These are phyloP conservation scores for Penicillium sp. DNA, from an alignment of 2,329 filamentous ascomycete species.

Conservation along the genomic window DNA sequence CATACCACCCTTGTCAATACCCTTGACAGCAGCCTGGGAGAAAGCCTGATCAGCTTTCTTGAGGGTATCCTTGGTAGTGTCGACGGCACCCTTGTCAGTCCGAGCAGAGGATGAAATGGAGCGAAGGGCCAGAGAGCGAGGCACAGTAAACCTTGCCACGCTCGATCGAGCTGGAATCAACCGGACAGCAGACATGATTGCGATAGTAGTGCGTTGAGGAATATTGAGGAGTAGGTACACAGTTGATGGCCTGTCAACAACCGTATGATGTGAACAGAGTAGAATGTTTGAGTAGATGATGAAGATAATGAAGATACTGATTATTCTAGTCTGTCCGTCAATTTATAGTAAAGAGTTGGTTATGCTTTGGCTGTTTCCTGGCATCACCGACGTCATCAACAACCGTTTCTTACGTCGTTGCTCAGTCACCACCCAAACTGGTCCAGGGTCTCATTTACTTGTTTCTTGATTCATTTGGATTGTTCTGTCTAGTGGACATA, in stretches of 20 bases:
- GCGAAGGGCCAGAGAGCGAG: conserved; percentile 16
- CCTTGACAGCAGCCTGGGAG: conserved; percentile 53
- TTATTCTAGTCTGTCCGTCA: too few species aligned
- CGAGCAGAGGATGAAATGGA: conserved; percentile 50
- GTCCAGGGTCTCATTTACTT: neutral
- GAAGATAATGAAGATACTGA: too few species aligned
- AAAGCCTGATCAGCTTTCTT: conserved; percentile 54
- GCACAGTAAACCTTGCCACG: conserved; percentile 12
- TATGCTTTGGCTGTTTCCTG: conserved; percentile 6
- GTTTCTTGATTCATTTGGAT: neutral
- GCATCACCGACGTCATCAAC: conserved; percentile 18
- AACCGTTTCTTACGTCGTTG: conserved; percentile 26
- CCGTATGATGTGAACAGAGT: too few species aligned
- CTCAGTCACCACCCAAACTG: conserved; percentile 16
- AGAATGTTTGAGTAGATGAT: too few species aligned
- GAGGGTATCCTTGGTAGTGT: conserved; percentile 53
- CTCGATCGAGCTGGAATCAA: conserved; percentile 24
- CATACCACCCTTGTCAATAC: conserved; percentile 59
- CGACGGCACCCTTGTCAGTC: conserved; percentile 48
- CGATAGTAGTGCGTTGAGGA: neutral
- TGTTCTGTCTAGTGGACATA: neutral
- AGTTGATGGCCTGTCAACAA: too few species aligned
- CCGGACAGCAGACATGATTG: conserved; percentile 27
- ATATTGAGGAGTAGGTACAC: conserved; percentile 7
- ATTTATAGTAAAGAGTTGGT: conserved; percentile 8